Evolutionary conservation across 164 flowering plant species (phyloP), one percentile per base, ranked within the genome.

Genomic region (Echeveria elegans): DNA sequence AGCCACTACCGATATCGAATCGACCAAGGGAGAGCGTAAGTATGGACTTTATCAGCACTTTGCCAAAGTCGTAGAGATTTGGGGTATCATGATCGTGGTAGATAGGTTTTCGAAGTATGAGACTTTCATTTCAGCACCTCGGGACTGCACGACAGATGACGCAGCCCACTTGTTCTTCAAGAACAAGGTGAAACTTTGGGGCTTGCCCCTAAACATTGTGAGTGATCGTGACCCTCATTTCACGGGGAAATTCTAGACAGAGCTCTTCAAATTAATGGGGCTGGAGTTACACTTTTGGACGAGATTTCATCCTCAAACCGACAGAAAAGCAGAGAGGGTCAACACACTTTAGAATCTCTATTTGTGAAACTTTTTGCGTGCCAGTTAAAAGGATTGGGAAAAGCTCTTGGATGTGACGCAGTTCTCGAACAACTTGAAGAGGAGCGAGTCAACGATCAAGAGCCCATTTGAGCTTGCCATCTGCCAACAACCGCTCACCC

Each of bases 231-330:
- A 53, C 31, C 1, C 47, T 11, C 21, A 32, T 2, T 68, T 68
- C 64, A 56, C 30, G 2, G 40, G 63, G 8, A 9, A 24, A 0
- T 67, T 67, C 24, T 32, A 50, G 50, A 37, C 53, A n/a, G 21
- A 48, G 53, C 53, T 48, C 53, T 68, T 68, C 9, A 24, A 52
- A 26, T 21, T 68, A 19, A 18, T 56, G 32, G 52, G 70, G 8
- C 24, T 50, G 1, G 21, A 53, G 9, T 10, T 37, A 11, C 15
- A n/a, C n/a, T n/a, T n/a, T n/a, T n/a, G n/a, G n/a, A n/a, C n/a
- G n/a, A 37, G 45, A 15, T 36, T 53, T 6, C 70, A 23, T n/a
- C 36, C 37, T 0, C 32, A 37, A 1, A 12, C 32, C 9, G 30
- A 59, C 30, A 56, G 62, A 24, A 3, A 70, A 0, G 30, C 48